Conservation (phyloP, 306 rosid species). For the Lathyrus aphaca region DNA sequence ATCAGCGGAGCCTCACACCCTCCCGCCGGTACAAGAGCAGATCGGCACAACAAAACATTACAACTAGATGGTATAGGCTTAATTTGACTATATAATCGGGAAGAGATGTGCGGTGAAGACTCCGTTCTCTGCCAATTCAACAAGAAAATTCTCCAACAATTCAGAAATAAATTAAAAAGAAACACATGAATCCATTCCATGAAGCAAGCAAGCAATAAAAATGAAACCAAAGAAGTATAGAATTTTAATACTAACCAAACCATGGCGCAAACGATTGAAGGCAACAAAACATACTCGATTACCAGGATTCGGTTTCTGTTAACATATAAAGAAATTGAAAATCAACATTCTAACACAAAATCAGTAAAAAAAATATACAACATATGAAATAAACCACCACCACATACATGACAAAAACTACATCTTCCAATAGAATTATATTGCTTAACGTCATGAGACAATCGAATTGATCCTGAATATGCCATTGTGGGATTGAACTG, state of each 20-base stretch:
- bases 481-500: constrained; percentile 53
- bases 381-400: not conserved
- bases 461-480: constrained; percentile 51
- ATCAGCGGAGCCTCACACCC: constrained; percentile 58
- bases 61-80: constrained; percentile 59
- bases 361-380: not conserved
- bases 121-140: constrained; percentile 54
- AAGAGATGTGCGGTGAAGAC: constrained; percentile 55
- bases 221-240: constrained; percentile 4
- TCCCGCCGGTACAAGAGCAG: constrained; percentile 65
- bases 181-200: constrained; percentile 21
- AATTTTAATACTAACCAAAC: constrained; percentile 53
- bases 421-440: constrained; percentile 41
- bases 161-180: constrained; percentile 25
- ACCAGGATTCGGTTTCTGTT: constrained; percentile 46
- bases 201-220: not conserved
- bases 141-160: constrained; percentile 32
- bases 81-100: constrained; percentile 49
- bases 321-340: constrained; percentile 27
- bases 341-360: constrained; percentile 6
- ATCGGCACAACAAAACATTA: constrained; percentile 58
- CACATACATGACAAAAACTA: constrained; percentile 56
- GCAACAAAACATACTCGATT: constrained; percentile 52
- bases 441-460: constrained; percentile 46
- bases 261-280: constrained; percentile 47